Evolutionary conservation across 805 yeast species (phyloP).

Genomic region (Ogataea siamensis): DNA sequence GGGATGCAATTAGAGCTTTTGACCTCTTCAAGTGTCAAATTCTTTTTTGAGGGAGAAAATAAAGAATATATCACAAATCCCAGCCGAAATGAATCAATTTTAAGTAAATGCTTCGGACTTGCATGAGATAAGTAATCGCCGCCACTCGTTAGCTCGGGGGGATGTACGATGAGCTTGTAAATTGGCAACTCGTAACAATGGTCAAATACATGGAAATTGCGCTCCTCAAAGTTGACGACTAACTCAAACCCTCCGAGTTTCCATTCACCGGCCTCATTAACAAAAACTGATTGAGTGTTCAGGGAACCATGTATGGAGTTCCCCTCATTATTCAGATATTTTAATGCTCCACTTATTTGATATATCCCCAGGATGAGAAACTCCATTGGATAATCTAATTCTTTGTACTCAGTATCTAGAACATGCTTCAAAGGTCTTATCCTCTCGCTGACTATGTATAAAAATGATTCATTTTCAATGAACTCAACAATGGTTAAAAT

Average conservation of each 20-base stretch:
- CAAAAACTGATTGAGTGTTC: conserved; percentile 55
- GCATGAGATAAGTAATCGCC: conserved; percentile 43
- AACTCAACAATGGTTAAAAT: conserved; percentile 61
- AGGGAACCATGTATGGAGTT: conserved; percentile 64
- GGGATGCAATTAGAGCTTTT: conserved; percentile 34
- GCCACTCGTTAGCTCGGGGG: conserved; percentile 50
- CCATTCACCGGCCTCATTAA: conserved; percentile 77
- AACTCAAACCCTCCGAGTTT: conserved; percentile 79
- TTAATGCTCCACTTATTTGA: conserved; percentile 52
- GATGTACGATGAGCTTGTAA: conserved; percentile 29
- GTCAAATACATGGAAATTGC: conserved; percentile 34
- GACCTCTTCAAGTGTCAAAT: conserved; percentile 10
- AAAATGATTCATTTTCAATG: conserved; percentile 53
- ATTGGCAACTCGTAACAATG: conserved; percentile 26
- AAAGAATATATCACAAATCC: conserved; percentile 54
- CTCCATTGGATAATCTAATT: conserved; percentile 27
- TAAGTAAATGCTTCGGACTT: conserved; percentile 34
- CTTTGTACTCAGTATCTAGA: conserved; percentile 29
- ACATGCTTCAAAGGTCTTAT: conserved; percentile 50
- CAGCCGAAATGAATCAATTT: conserved; percentile 62
- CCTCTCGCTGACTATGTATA: conserved; percentile 67
- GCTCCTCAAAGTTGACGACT: conserved; percentile 48
- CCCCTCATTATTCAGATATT: conserved; percentile 56
- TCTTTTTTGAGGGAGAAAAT: conserved; percentile 33
- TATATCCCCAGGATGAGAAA: conserved; percentile 54